Conservation (phyloP, 768 basidiomycete species). For the Xerocomellus intermedius region DNA sequence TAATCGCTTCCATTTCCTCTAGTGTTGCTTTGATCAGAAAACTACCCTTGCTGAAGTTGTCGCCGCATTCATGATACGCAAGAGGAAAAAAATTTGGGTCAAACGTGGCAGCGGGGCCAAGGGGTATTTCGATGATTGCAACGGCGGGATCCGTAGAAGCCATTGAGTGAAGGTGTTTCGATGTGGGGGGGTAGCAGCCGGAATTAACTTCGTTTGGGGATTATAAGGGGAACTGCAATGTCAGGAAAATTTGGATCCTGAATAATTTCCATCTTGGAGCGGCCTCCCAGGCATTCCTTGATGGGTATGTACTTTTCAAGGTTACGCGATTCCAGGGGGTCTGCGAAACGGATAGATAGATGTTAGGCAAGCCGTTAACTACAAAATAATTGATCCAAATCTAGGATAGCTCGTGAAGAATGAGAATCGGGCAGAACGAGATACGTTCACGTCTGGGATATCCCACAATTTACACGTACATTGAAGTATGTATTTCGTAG, state of each 20-base stretch:
- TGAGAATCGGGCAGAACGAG: not conserved
- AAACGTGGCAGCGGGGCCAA: not conserved
- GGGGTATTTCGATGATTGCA: not conserved
- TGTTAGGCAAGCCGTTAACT: not conserved
- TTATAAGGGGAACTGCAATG: not conserved
- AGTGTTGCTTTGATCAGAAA: constrained; percentile 3
- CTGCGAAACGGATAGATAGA: not conserved
- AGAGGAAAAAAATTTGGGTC: not conserved
- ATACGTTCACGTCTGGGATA: not conserved
- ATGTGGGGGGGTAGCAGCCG: not conserved
- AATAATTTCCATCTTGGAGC: not conserved
- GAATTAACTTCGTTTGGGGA: not conserved
- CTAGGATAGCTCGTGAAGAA: not conserved
- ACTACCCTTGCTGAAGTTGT: not conserved
- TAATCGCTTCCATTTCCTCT: constrained; percentile 2
- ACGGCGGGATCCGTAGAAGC: not conserved
- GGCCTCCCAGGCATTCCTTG: not conserved
- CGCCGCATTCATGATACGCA: not conserved
- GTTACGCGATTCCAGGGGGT: not conserved
- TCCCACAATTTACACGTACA: not conserved
- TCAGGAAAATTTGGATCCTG: not conserved
- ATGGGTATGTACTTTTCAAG: not conserved
- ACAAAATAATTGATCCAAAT: too few species aligned
- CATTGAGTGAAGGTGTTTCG: not conserved
- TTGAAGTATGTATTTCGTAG: not conserved